A percentile compares a stretch with the other conserved stretches of the same genome.
Conservation (phyloP, 73 alveolate species). For the Durusdinium trenchii region DNA sequence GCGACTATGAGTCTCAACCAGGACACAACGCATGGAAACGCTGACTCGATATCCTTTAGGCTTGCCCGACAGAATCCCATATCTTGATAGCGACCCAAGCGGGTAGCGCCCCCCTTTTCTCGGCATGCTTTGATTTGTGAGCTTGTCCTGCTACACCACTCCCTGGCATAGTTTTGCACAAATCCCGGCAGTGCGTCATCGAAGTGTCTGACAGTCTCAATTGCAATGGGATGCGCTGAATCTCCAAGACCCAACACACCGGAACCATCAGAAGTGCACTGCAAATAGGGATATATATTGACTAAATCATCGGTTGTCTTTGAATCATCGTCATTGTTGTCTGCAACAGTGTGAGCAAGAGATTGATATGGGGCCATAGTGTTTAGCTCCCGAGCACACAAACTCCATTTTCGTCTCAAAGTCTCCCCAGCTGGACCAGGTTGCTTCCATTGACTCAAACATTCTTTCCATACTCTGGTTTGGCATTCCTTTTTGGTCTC, state of each 20-base stretch:
- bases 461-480: not conserved
- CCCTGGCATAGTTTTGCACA: not conserved
- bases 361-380: not conserved
- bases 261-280: not conserved
- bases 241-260: not conserved
- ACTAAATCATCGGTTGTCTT: not conserved
- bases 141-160: not conserved
- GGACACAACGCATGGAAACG: not conserved
- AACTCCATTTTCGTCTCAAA: not conserved
- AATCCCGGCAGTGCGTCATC: not conserved
- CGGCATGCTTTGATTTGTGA: not conserved
- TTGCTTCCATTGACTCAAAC: not conserved
- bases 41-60: not conserved
- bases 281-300: not conserved
- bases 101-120: not conserved
- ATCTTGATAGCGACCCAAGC: not conserved
- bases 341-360: not conserved
- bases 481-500: not conserved
- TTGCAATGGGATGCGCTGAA: not conserved
- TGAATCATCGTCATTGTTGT: not conserved
- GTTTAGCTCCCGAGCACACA: not conserved
- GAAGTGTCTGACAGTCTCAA: not conserved
- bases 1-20: not conserved
- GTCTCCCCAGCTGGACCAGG: not conserved
- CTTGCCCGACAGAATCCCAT: not conserved